Base-by-base conservation (phyloP, 805 yeast species). In the Nakazawaea wickerhamii region DNA sequence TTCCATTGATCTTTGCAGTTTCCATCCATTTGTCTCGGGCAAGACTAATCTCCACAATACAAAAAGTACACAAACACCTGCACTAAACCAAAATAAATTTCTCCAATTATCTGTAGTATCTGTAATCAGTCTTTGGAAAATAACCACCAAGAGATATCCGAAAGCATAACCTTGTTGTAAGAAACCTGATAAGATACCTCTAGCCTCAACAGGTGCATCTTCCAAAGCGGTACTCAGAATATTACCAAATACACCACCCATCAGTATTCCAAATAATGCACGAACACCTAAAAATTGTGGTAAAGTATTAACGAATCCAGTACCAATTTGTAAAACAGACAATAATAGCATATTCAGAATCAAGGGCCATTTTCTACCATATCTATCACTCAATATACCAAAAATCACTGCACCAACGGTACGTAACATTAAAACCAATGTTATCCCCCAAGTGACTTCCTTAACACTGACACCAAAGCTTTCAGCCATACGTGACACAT, bases 111-210 rank as follows among this genome's bases (percentile, higher is more conserved):
- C 67, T 1, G 63, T 51, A 4, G 79, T 73, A 53, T 71, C 75
- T 6, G 73, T 76, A 47, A 81, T 73, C 26, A 82, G 83, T 57
- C 87, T 67, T 48, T 75, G 74, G 63, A 80, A 81, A 20, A 80
- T 66, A 38, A 79, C 84, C 5, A 79, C 86, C 46, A 81, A 55
- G 20, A 81, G 61, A 51, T 79, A 81, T 18, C 89, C 89, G 36
- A 81, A 70, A 1, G 84, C 81, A 51, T 81, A 87, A 47, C 95
- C 95, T 58, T 85, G 84, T 61, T 86, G 95, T 55, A 87, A 75
- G 32, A 84, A 59, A 37, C 86, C 87, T 26, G 81, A 73, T 37
- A 81, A 59, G 45, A 79, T 67, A 36, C 85, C 82, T 60, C 76
- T 66, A 26, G 81, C 74, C 27, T 59, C 66, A 21, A 56, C 52